Conservation (phyloP, 1,284 basidiomycete species). For the Schizopora paradoxa region DNA sequence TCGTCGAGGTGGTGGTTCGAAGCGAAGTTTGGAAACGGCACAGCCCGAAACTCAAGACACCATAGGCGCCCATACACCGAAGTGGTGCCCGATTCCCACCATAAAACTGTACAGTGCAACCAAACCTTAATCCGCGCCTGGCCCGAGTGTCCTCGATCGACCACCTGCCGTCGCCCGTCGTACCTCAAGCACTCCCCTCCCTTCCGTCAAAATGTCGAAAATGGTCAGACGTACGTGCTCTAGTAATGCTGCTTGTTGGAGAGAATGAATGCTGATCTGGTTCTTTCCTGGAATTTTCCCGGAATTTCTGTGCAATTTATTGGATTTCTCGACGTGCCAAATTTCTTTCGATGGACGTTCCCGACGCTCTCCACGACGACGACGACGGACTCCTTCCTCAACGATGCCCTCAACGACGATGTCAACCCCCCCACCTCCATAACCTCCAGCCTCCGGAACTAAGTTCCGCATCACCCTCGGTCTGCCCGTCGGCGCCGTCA, state of each 20-base stretch:
- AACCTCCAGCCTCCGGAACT: conserved; percentile 65
- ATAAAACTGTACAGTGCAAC: background rate
- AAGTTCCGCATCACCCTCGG: conserved; percentile 97
- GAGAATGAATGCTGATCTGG: too few relatives aligned
- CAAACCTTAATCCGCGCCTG: background rate
- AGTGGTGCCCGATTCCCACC: too few relatives aligned
- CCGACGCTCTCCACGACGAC: background rate
- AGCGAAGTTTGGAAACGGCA: too few relatives aligned
- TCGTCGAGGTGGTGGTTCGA: too few relatives aligned
- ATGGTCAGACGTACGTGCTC: too few relatives aligned
- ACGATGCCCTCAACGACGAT: background rate
- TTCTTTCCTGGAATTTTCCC: too few relatives aligned
- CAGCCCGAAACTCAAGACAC: too few relatives aligned
- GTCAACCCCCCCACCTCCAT: background rate
- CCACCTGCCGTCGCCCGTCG: background rate
- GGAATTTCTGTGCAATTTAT: too few relatives aligned
- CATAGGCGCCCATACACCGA: too few relatives aligned
- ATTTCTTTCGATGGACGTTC: background rate
- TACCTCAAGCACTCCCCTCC: background rate
- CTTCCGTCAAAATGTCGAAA: background rate
- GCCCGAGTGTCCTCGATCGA: too few relatives aligned
- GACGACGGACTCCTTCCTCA: background rate
- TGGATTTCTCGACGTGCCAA: background rate
- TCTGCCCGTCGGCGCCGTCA: conserved; percentile 96
- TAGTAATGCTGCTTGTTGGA: too few relatives aligned